These are phyloP conservation scores for Hymenoscyphus occultus DNA, from an alignment of 2,329 filamentous ascomycete genomes.

Conservation along the genomic window DNA sequence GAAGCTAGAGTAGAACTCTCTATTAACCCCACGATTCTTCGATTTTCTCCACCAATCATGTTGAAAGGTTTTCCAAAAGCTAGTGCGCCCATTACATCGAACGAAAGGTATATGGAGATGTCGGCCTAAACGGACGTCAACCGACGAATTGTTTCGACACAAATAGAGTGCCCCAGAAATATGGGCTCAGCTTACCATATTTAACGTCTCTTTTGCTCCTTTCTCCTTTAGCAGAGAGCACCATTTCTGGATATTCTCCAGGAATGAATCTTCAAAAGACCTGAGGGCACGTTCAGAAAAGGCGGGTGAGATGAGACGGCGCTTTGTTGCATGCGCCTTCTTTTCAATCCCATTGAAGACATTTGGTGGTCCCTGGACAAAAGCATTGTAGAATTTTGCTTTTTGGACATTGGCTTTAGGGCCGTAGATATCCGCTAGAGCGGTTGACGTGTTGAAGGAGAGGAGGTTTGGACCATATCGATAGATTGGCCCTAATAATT, in stretches of 20 bases:
- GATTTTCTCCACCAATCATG: conserved; percentile 48
- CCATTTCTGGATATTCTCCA: conserved; percentile 46
- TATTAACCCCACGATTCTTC: conserved; percentile 63
- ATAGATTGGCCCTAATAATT: not conserved
- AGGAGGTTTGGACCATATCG: conserved; percentile 9
- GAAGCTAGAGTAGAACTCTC: not conserved
- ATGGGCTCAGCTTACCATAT: not conserved
- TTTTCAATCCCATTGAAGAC: conserved; percentile 67
- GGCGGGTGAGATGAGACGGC: conserved; percentile 57
- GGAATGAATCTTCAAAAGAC: conserved; percentile 18
- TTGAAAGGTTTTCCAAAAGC: conserved; percentile 47
- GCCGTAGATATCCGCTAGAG: conserved; percentile 13
- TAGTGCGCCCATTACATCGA: conserved; percentile 35
- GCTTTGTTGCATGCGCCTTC: conserved; percentile 63
- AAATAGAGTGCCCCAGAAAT: not conserved
- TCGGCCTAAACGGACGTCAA: not conserved
- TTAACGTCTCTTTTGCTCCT: not conserved
- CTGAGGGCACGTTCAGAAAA: conserved; percentile 42
- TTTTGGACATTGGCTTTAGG: conserved; percentile 11
- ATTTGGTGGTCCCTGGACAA: conserved; percentile 53
- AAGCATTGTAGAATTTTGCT: conserved; percentile 11
- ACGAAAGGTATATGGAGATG: conserved; percentile 14
- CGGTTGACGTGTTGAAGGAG: conserved; percentile 10
- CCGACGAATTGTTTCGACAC: too few species aligned
- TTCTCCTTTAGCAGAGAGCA: not conserved